These are phyloP conservation scores for Alternaria solani DNA, from an alignment of 2,329 filamentous ascomycete genomes.

Conservation along the genomic window DNA sequence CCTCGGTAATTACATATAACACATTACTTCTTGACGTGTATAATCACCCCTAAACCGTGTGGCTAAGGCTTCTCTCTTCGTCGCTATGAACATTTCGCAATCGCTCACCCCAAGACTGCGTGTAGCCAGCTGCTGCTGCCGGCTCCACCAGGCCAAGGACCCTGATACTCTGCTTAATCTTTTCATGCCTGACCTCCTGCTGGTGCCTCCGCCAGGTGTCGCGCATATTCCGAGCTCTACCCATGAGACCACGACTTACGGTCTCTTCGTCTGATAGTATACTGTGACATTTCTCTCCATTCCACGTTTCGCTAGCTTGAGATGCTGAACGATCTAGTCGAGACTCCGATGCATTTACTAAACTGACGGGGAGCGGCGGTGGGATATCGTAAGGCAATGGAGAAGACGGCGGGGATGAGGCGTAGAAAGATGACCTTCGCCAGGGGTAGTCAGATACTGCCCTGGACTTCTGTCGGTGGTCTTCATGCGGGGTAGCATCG, in stretches of 20 bases:
- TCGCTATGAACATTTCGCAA: background rate
- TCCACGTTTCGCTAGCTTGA: background rate
- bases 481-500: conserved; percentile 7
- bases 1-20: background rate
- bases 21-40: background rate
- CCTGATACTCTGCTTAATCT: conserved; percentile 43
- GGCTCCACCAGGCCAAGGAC: conserved; percentile 43
- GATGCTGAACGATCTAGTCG: background rate
- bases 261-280: conserved; percentile 3
- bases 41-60: background rate
- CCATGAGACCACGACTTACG: conserved; percentile 23
- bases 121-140: conserved; percentile 24
- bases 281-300: background rate
- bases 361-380: conserved; percentile 11
- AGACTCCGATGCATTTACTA: background rate
- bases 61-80: background rate
- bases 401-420: conserved; percentile 18
- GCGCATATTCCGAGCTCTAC: conserved; percentile 34
- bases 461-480: conserved; percentile 6
- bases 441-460: conserved; percentile 13
- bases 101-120: conserved; percentile 9
- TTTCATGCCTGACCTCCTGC: conserved; percentile 33
- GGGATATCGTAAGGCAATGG: conserved; percentile 18
- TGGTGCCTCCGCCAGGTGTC: conserved; percentile 33
- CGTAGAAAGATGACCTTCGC: conserved; percentile 22